Base-by-base conservation (phyloP, 129 eudicot genomes). In the Apium graveolens region DNA sequence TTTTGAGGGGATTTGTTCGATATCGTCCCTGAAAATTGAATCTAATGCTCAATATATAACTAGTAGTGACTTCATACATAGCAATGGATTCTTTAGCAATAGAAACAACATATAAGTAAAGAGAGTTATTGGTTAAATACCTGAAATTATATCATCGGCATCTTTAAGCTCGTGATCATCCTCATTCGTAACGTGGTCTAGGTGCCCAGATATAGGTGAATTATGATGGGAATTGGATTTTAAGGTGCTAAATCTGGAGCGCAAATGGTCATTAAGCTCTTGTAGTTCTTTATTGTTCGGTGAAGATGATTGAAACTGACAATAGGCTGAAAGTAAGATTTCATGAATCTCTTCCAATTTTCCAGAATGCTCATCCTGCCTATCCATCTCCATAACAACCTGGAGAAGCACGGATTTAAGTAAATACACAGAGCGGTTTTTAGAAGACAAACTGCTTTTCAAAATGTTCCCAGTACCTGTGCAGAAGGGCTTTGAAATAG, bases 331-430 rank as follows among this genome's bases (percentile, higher is more conserved):
- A 39, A 53, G 78, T 71, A 96, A 80, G 49, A 76, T 83, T 43
- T 80, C 43, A 80, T 88, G 84, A 78, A 88, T 85, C 79, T 89
- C 95, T 63, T 86, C 85, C 76, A 88, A 26, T 71, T 69, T 83
- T 78, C 91, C 92, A 31, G 80, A 66, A 38, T 84, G 86, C 80
- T 90, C 99, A 72, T 96, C 97, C 72, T 85, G 78, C 35, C 96
- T 90, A 76, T 96, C 99, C 99, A 96, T 88, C 63, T 96, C 99
- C 70, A 92, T 90, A n/a, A 92, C 86, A 75, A 82, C 85, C 99
- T 96, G 83, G 68, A 60, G 68, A 60, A n/a, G 82, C 18, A 63
- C 51, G 80, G 69, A 79, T 84, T 20, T 69, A 69, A 32, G 35
- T 29, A 8, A 16, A 51, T 41, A 70, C 53, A 35, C 11, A 49